These are phyloP conservation scores for Boletellus emodensis DNA, from an alignment of 768 basidiomycete species.

Conservation along the genomic window DNA sequence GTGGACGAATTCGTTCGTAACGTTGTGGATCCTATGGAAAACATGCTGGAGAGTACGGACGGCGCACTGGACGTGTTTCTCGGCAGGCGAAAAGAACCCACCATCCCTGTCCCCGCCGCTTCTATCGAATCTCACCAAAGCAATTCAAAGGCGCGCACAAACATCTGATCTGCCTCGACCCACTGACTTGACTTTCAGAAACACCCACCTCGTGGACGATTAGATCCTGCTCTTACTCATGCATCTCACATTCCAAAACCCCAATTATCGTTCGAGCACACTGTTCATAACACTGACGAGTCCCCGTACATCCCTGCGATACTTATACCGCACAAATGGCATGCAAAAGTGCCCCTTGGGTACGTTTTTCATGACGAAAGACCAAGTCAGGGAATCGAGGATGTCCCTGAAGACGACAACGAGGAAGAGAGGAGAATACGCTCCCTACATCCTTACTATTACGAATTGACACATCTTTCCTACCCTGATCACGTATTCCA, in stretches of 20 bases:
- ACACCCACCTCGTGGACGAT: constrained; percentile 37
- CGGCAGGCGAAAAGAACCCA: constrained; percentile 65
- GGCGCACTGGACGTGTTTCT: constrained; percentile 75
- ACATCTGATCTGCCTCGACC: neutral
- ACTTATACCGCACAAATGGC: constrained; percentile 67
- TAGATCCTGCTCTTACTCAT: constrained; percentile 66
- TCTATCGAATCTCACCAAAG: constrained; percentile 10
- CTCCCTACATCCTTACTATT: constrained; percentile 72
- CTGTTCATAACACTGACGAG: constrained; percentile 52
- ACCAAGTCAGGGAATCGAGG: constrained; percentile 19
- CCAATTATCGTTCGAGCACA: constrained; percentile 65
- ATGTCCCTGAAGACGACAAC: constrained; percentile 11
- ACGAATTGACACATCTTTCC: constrained; percentile 72
- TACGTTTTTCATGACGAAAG: constrained; percentile 41
- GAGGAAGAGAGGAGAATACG: constrained; percentile 23
- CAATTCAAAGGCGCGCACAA: constrained; percentile 32
- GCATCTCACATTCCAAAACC: constrained; percentile 77
- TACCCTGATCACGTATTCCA: constrained; percentile 71
- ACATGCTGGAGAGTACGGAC: constrained; percentile 81
- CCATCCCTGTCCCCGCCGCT: constrained; percentile 52
- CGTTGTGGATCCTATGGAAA: constrained; percentile 83
- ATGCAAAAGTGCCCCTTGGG: constrained; percentile 81
- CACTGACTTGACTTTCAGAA: constrained; percentile 29
- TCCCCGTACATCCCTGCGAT: constrained; percentile 60
- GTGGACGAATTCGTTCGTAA: constrained; percentile 75